Conservation (phyloP, 129 eudicot genomes). For the Centrapalus pauciflorus region DNA sequence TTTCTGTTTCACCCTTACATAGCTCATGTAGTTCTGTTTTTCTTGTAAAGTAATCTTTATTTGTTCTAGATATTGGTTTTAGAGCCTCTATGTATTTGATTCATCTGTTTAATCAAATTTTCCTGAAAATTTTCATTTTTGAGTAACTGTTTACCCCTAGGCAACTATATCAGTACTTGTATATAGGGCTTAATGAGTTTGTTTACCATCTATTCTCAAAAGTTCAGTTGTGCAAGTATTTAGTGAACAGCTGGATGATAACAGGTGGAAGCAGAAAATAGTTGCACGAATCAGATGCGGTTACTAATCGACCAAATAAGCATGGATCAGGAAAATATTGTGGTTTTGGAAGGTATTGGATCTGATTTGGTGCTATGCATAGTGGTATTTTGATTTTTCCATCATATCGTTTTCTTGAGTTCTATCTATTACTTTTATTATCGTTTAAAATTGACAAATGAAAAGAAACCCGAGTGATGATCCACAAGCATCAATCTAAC, state of each 20-base stretch:
- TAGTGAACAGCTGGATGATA: slow-evolving; percentile 13
- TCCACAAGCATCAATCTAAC: not conserved
- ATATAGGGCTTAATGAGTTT: not conserved
- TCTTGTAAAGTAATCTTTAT: not conserved
- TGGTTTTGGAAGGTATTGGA: slow-evolving; percentile 58
- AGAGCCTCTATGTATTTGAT: not conserved
- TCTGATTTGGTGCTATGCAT: not conserved
- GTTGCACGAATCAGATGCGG: slow-evolving; percentile 59
- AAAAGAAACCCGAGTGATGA: too few species aligned
- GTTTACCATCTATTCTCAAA: not conserved
- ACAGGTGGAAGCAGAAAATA: slow-evolving; percentile 79
- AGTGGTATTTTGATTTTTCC: not conserved
- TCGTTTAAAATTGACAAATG: too few species aligned
- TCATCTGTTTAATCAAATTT: not conserved
- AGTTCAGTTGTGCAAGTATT: not conserved
- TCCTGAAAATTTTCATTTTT: not conserved
- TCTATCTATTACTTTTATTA: not conserved
- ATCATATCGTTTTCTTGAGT: not conserved
- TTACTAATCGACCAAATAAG: slow-evolving; percentile 68
- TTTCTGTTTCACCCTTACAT: not conserved
- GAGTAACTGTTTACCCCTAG: not conserved
- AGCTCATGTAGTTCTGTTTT: not conserved
- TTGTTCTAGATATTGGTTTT: not conserved
- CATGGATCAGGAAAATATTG: slow-evolving; percentile 52
- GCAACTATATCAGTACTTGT: not conserved